Evolutionary conservation across 2,329 filamentous ascomycete species (phyloP).

Genomic region (Arthrobotrys sinensis): DNA sequence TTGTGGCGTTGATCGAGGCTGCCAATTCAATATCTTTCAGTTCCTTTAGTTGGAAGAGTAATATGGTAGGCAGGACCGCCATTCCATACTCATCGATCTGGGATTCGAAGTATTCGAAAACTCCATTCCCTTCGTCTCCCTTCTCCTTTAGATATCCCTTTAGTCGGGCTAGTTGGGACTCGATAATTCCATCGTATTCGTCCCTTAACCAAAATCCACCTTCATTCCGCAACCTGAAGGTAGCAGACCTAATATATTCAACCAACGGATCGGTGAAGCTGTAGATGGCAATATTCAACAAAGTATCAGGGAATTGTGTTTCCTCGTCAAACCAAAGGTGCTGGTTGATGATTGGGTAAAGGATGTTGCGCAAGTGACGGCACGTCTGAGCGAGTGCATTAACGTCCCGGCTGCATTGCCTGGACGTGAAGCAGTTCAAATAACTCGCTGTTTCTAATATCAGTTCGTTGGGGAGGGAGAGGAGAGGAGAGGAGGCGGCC

Average conservation of each 20-base stretch:
- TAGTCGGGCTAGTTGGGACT: background rate
- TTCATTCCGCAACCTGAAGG: slow-evolving; percentile 22
- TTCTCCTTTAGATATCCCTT: background rate
- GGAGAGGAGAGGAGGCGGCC: background rate
- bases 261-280: slow-evolving; percentile 30
- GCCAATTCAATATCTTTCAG: slow-evolving; percentile 37
- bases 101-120: slow-evolving; percentile 16
- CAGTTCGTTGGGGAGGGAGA: slow-evolving; percentile 29
- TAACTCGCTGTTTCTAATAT: slow-evolving; percentile 28
- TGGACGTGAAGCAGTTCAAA: background rate
- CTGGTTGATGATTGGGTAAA: slow-evolving; percentile 32
- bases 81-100: slow-evolving; percentile 38
- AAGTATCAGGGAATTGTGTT: slow-evolving; percentile 10
- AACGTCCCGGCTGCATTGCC: background rate
- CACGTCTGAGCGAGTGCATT: slow-evolving; percentile 44
- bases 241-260: slow-evolving; percentile 32
- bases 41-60: slow-evolving; percentile 29
- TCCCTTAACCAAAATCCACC: slow-evolving; percentile 8
- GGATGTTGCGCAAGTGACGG: slow-evolving; percentile 13
- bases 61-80: slow-evolving; percentile 32
- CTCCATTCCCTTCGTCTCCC: background rate
- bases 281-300: slow-evolving; percentile 35
- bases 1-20: slow-evolving; percentile 10
- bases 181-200: slow-evolving; percentile 35
- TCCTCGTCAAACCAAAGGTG: slow-evolving; percentile 43